Conservation (phyloP, 2,329 filamentous ascomycete species). For the Helminthosporium solani region DNA sequence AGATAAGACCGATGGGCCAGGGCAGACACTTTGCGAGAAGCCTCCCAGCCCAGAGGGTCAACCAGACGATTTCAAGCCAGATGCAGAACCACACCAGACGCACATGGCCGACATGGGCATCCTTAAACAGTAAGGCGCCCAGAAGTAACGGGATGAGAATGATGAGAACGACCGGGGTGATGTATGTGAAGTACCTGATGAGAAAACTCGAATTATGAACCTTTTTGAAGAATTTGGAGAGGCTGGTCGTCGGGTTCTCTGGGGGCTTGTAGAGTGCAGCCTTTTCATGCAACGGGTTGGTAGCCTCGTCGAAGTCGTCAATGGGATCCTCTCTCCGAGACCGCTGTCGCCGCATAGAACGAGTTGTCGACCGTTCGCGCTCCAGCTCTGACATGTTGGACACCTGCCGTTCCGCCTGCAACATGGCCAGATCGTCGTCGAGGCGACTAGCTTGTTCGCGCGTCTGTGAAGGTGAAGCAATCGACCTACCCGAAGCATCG, state of each 20-base stretch:
- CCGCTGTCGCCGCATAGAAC: conserved; percentile 53
- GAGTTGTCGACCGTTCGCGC: conserved; percentile 37
- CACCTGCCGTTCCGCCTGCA: conserved; percentile 64
- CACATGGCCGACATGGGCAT: conserved; percentile 71
- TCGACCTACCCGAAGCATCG: conserved; percentile 21
- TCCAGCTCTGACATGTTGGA: conserved; percentile 46
- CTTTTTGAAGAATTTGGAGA: conserved; percentile 65
- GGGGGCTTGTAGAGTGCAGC: conserved; percentile 65
- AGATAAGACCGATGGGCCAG: conserved; percentile 60
- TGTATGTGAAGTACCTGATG: conserved; percentile 71
- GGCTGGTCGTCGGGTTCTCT: conserved; percentile 60
- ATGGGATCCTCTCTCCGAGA: conserved; percentile 58
- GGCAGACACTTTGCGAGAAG: conserved; percentile 66
- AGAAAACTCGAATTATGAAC: conserved; percentile 66
- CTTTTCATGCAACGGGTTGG: conserved; percentile 68
- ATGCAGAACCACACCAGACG: conserved; percentile 87
- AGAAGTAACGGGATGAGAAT: conserved; percentile 69
- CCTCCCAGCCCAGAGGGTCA: conserved; percentile 79
- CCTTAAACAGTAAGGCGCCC: conserved; percentile 60
- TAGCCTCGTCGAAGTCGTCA: conserved; percentile 67
- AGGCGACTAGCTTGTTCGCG: conserved; percentile 62
- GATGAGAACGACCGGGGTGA: conserved; percentile 63
- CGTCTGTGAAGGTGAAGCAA: conserved; percentile 55
- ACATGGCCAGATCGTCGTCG: conserved; percentile 65
- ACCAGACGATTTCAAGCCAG: conserved; percentile 92